Conservation (phyloP, 129 eudicot species). For the Tanacetum coccineum region DNA sequence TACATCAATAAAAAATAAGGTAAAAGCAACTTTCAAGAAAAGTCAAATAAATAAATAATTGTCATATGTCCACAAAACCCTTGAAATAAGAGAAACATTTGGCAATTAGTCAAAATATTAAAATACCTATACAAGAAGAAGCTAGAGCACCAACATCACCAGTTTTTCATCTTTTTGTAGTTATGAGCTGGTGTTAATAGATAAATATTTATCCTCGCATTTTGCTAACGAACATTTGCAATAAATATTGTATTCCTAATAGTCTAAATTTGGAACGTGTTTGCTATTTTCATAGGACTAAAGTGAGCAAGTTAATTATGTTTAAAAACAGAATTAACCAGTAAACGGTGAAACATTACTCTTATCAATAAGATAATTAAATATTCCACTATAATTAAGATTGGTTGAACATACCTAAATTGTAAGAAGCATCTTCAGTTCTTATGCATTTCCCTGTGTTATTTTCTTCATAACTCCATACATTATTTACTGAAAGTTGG, state of each 20-base stretch:
- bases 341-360: background rate
- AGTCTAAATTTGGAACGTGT: background rate
- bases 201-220: background rate
- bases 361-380: conserved; percentile 9
- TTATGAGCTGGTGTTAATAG: background rate
- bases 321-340: conserved; percentile 1
- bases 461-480: conserved; percentile 50
- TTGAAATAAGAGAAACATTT: background rate
- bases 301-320: conserved; percentile 3
- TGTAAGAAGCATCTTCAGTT: conserved; percentile 34
- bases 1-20: conserved; percentile 26
- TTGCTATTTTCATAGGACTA: background rate
- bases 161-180: background rate
- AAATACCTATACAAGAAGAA: conserved; percentile 8
- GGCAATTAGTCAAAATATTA: background rate
- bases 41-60: background rate
- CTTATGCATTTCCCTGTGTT: conserved; percentile 33
- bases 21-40: conserved; percentile 20
- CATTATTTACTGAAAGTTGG: conserved; percentile 52
- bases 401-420: conserved; percentile 36
- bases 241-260: background rate
- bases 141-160: background rate
- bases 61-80: background rate
- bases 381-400: background rate
- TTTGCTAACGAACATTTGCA: background rate